phyloP scores from a whole-genome alignment of 768 basidiomycete genomes.

The Tremella yokohamensis region DNA sequence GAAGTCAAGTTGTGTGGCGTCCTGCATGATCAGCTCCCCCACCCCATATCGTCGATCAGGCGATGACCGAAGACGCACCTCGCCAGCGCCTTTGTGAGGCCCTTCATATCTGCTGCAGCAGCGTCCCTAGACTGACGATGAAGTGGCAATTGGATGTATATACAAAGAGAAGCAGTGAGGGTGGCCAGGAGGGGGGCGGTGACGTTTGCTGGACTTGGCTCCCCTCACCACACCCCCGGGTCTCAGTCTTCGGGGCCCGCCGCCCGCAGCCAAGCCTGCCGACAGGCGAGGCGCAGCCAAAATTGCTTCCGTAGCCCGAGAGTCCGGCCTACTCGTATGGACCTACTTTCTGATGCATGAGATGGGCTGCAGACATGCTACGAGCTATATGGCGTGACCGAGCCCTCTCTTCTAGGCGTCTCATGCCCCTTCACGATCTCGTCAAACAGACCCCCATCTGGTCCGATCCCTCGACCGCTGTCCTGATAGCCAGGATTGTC shows the following conservation, averaged over 20 bases:
- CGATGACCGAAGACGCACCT: slow-evolving; percentile 56
- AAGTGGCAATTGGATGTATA: background rate
- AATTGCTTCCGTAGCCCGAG: background rate
- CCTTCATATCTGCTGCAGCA: slow-evolving; percentile 68
- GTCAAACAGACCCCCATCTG: slow-evolving; percentile 20
- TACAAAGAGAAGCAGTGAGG: background rate
- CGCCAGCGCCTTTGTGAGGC: slow-evolving; percentile 70
- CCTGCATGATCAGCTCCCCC: slow-evolving; percentile 52
- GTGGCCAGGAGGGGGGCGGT: background rate
- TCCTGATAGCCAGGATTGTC: slow-evolving; percentile 31
- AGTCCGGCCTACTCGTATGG: too few relatives aligned
- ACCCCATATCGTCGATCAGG: slow-evolving; percentile 1
- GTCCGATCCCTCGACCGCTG: slow-evolving; percentile 26
- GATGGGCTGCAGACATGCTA: too few relatives aligned
- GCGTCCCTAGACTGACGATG: background rate
- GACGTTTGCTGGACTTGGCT: background rate
- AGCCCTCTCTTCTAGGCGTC: slow-evolving; percentile 17
- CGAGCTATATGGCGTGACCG: background rate
- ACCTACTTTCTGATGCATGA: too few relatives aligned
- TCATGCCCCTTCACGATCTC: slow-evolving; percentile 16
- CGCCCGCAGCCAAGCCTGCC: slow-evolving; percentile 4
- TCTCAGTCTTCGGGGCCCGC: too few relatives aligned
- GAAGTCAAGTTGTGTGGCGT: slow-evolving; percentile 86
- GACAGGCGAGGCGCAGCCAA: background rate
- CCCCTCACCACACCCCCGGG: too few relatives aligned